Base-by-base conservation (phyloP, 345 rosid genomes). In the Draba incana region DNA sequence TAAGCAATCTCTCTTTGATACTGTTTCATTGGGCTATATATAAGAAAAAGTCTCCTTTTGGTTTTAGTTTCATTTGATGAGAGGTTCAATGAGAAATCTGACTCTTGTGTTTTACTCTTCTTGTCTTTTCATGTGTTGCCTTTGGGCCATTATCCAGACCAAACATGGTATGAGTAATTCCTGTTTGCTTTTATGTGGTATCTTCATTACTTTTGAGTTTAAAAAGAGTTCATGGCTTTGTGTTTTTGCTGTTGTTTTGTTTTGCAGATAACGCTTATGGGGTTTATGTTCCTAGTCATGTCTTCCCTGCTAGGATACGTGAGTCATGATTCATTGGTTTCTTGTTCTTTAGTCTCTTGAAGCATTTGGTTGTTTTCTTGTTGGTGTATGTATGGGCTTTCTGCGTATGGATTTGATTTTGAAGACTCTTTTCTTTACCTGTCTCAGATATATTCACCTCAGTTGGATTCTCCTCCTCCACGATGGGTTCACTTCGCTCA, bases 401-500 rank as follows among this genome's bases (percentile, higher is more conserved):
- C 13, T 50, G 24, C 37, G 2, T 53, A 31, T 30, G 20, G 14
- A 10, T 57, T 23, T 58, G 23, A 6, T 60, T 60, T 61, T 31
- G 4, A 62, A 16, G 64, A 47, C 31, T 11, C 8, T 68, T 47
- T 76, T 49, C 11, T 70, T 45, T 62, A 46, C 35, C 44, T 67
- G 30, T 68, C 27, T 49, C 52, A 77, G 81, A 77, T 62, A 55
- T 72, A 72, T 68, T 77, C 80, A 62, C 77, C 77, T n/a, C 77
- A 72, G 41, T 76, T 94, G 83, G 97, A 94, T 80, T 82, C 95
- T 39, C 78, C 96, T 55, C 96, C 99, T 16, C 99, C 99, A 24
- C 84, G 98, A 75, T 94, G 99, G 99, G 97, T 94, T 81, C 88
- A 87, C 78, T 86, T 94, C 44, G 95, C 92, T 0, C 99, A 91